phyloP scores from a whole-genome alignment of 2,329 filamentous ascomycete genomes.

The Clonostachys sp. region DNA sequence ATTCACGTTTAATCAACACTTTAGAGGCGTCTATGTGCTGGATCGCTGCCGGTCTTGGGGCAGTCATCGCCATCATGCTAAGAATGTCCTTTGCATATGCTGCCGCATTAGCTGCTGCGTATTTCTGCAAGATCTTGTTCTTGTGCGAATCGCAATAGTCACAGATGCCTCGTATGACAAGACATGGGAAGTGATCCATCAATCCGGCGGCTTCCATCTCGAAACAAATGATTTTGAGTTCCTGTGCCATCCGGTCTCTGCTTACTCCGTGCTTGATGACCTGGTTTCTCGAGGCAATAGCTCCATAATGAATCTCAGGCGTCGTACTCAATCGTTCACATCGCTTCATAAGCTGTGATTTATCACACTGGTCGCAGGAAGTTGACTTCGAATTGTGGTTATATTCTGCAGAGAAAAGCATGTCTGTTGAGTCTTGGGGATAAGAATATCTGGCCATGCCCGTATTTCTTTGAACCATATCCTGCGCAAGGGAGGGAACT shows the following conservation, averaged over 20 bases:
- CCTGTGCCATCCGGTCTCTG: constrained; percentile 23
- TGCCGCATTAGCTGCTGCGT: constrained; percentile 14
- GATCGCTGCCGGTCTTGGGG: not conserved
- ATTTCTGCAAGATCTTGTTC: constrained; percentile 15
- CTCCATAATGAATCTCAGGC: constrained; percentile 18
- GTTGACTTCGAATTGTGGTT: not conserved
- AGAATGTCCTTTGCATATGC: constrained; percentile 12
- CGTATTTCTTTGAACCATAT: not conserved
- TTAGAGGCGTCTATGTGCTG: not conserved
- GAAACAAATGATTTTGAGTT: constrained; percentile 4
- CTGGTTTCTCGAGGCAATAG: constrained; percentile 24
- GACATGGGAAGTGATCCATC: constrained; percentile 22
- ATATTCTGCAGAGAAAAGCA: constrained; percentile 1
- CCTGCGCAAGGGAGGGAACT: not conserved
- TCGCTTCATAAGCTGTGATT: not conserved
- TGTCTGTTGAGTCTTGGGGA: constrained; percentile 5
- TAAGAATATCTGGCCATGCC: constrained; percentile 6
- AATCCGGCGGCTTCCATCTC: constrained; percentile 3
- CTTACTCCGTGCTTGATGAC: constrained; percentile 22
- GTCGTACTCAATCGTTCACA: not conserved
- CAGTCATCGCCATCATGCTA: not conserved
- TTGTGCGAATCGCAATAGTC: constrained; percentile 24
- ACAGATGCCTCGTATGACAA: constrained; percentile 20
- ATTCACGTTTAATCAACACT: too few relatives aligned
- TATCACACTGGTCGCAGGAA: constrained; percentile 2